A percentile compares a stretch with the other conserved stretches of the same genome.
Evolutionary conservation across 768 basidiomycete species (phyloP).

Genomic region (Termitomyces eurrhizus): DNA sequence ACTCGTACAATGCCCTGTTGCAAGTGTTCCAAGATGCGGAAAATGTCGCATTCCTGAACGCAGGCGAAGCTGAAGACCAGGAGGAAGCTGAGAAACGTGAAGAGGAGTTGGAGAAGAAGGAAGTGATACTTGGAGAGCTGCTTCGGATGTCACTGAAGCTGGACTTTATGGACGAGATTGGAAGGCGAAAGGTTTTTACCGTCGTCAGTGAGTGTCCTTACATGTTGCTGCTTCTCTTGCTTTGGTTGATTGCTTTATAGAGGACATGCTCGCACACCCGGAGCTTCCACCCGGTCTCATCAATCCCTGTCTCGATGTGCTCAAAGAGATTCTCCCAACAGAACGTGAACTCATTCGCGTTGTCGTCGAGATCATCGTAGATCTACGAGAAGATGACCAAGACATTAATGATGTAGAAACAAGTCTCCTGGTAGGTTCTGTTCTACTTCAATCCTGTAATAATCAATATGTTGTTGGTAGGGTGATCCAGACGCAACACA

Average conservation of each 20-base stretch:
- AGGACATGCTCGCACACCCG: conserved; percentile 86
- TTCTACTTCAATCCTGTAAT: background rate
- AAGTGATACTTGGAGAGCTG: conserved; percentile 78
- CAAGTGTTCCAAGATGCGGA: conserved; percentile 38
- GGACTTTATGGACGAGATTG: conserved; percentile 95
- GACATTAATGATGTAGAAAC: conserved; percentile 28
- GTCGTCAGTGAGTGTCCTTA: conserved; percentile 70
- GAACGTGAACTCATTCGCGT: conserved; percentile 86
- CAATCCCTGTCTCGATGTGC: conserved; percentile 78
- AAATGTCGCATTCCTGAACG: conserved; percentile 27
- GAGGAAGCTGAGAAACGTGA: conserved; percentile 48
- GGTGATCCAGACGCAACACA: conserved; percentile 26
- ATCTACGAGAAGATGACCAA: conserved; percentile 48
- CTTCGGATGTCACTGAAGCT: conserved; percentile 76
- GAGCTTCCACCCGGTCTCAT: conserved; percentile 76
- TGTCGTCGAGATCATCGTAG: conserved; percentile 84
- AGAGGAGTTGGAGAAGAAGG: conserved; percentile 58
- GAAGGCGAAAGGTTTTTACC: conserved; percentile 84
- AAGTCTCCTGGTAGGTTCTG: conserved; percentile 12
- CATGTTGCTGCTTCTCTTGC: background rate
- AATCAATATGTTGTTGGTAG: conserved; percentile 3
- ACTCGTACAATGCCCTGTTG: conserved; percentile 64
- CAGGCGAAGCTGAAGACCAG: conserved; percentile 32
- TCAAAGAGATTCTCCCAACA: conserved; percentile 75
- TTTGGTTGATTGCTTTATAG: conserved; percentile 29